Evolutionary conservation across 2,329 filamentous ascomycete genomes (phyloP).

Genomic region (Fusarium protoensiforme): DNA sequence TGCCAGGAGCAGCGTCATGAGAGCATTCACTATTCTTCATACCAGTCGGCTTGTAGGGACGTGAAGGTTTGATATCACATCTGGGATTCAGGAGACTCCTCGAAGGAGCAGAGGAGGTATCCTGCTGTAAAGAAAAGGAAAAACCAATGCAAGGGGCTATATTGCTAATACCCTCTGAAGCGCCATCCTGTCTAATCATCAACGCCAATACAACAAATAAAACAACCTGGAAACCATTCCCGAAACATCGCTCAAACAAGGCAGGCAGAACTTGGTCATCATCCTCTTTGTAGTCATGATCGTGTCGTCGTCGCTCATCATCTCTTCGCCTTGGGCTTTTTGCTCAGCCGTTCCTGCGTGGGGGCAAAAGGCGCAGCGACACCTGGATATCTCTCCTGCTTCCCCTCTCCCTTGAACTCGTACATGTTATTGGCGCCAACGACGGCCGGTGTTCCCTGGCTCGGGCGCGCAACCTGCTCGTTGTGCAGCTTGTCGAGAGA

Average conservation of each 20-base stretch:
- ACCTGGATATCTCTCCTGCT: slow-evolving; percentile 59
- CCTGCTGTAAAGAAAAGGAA: background rate
- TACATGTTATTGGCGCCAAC: slow-evolving; percentile 59
- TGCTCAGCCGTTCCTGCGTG: slow-evolving; percentile 60
- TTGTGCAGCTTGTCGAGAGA: slow-evolving; percentile 86
- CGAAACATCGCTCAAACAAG: slow-evolving; percentile 22
- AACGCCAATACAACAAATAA: slow-evolving; percentile 21
- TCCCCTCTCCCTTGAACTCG: slow-evolving; percentile 60
- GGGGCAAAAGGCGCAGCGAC: slow-evolving; percentile 69
- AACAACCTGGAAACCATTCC: background rate
- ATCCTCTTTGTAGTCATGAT: slow-evolving; percentile 18
- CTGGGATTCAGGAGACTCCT: background rate
- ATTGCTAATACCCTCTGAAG: slow-evolving; percentile 20
- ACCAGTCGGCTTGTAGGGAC: background rate
- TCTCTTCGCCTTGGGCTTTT: slow-evolving; percentile 50
- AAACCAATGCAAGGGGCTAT: slow-evolving; percentile 1
- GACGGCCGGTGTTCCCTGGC: slow-evolving; percentile 62
- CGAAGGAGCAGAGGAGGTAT: background rate
- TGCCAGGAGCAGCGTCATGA: background rate
- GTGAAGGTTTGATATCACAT: background rate
- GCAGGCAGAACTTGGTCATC: slow-evolving; percentile 11
- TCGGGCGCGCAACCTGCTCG: slow-evolving; percentile 77
- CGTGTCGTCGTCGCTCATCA: slow-evolving; percentile 32
- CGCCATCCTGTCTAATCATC: slow-evolving; percentile 22
- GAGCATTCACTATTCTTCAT: background rate